Evolutionary conservation across 352 stramenopile species (phyloP).

Genomic region (Globisporangium perplexum): DNA sequence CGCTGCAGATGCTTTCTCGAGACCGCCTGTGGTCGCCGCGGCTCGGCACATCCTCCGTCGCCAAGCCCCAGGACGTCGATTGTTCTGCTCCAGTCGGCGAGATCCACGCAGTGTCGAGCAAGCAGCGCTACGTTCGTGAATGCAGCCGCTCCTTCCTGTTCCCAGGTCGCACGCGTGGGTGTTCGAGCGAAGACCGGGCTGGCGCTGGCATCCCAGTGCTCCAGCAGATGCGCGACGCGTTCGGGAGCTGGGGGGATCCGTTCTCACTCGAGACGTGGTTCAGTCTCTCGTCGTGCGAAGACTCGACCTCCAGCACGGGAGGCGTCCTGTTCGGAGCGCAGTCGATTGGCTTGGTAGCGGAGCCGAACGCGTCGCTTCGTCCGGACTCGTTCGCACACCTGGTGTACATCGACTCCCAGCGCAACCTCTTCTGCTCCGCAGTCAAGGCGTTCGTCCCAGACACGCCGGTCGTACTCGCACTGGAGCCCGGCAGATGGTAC

Average conservation of each 20-base stretch:
- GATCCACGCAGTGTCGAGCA: background rate
- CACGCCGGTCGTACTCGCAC: background rate
- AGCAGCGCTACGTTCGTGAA: slow-evolving; percentile 2
- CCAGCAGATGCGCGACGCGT: slow-evolving; percentile 11
- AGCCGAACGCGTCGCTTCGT: background rate
- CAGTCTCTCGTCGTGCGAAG: slow-evolving; percentile 8
- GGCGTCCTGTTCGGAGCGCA: slow-evolving; percentile 5
- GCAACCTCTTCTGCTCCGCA: slow-evolving; percentile 17
- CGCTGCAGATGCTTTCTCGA: slow-evolving; percentile 4
- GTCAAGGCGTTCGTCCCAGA: slow-evolving; percentile 1
- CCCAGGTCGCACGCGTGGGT: background rate
- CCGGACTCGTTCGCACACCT: slow-evolving; percentile 12
- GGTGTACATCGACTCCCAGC: slow-evolving; percentile 12
- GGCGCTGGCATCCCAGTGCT: slow-evolving; percentile 3
- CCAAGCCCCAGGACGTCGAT: background rate
- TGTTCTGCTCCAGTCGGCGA: background rate
- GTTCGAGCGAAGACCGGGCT: no score
- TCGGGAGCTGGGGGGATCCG: slow-evolving; percentile 4
- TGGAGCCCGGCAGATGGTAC: slow-evolving; percentile 26
- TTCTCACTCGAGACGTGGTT: slow-evolving; percentile 22
- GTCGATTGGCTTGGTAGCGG: background rate
- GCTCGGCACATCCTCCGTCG: background rate
- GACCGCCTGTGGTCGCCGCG: slow-evolving; percentile 1
- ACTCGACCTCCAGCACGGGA: slow-evolving; percentile 1
- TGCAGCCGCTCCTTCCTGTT: slow-evolving; percentile 3